Evolutionary conservation across 176 grass and related monocot genomes (phyloP).

Genomic region (Hyparrhenia diplandra): DNA sequence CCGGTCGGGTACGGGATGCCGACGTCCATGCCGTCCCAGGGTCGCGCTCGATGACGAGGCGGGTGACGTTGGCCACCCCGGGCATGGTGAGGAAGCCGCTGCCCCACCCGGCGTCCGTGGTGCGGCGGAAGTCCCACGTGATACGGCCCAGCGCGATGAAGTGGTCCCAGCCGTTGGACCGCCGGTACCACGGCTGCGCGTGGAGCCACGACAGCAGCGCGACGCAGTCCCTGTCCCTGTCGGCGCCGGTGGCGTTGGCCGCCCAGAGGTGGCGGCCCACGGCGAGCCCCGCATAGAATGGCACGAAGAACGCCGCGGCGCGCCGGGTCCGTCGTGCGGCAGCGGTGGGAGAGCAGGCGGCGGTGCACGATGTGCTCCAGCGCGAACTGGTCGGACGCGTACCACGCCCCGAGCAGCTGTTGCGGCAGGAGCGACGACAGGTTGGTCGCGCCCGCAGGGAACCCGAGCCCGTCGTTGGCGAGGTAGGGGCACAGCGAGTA

Average conservation of each 20-base stretch:
- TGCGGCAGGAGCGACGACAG: too few relatives aligned
- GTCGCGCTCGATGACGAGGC: conserved; percentile 82
- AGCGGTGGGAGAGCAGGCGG: conserved; percentile 66
- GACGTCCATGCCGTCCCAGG: conserved; percentile 80
- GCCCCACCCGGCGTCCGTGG: conserved; percentile 49
- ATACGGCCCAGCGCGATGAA: conserved; percentile 84
- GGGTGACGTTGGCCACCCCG: conserved; percentile 67
- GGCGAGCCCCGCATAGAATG: conserved; percentile 79
- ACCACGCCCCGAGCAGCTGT: too few relatives aligned
- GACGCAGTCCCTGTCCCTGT: conserved; percentile 64
- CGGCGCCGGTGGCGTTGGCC: conserved; percentile 35
- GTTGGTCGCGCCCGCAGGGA: too few relatives aligned
- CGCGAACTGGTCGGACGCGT: too few relatives aligned
- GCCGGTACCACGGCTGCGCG: conserved; percentile 45
- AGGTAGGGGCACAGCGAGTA: too few relatives aligned
- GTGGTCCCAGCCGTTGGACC: conserved; percentile 69
- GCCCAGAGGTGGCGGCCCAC: conserved; percentile 72
- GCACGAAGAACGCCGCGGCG: conserved; percentile 74
- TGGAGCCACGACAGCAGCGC: conserved; percentile 66
- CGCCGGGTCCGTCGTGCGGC: conserved; percentile 51
- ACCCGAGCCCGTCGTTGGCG: too few relatives aligned
- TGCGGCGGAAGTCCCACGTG: conserved; percentile 89
- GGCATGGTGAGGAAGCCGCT: conserved; percentile 82
- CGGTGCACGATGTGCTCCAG: conserved; percentile 22
- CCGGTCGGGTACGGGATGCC: conserved; percentile 84